Percentiles rank a stretch among this genome's conserved stretches.
Evolutionary conservation across 306 rosid genomes (phyloP).

Genomic region (Corylus avellana): DNA sequence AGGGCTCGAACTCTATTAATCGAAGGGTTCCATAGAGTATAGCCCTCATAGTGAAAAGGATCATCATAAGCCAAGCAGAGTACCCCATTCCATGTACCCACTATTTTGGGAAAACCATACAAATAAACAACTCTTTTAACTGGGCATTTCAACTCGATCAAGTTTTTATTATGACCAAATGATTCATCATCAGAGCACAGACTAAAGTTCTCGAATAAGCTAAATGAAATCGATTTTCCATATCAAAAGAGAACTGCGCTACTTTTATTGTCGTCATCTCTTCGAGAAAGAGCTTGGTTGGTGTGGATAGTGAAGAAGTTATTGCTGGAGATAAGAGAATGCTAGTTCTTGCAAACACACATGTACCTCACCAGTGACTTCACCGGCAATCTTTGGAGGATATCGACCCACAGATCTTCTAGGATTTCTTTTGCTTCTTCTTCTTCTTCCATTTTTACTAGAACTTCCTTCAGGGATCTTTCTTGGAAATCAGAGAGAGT

Average conservation of each 20-base stretch:
- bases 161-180: not conserved
- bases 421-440: not conserved
- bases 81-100: conserved; percentile 17
- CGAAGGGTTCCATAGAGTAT: conserved; percentile 14
- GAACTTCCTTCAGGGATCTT: too few species aligned
- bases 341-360: too few species aligned
- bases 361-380: too few species aligned
- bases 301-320: rapidly evolving
- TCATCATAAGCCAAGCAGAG: not conserved
- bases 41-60: too few species aligned
- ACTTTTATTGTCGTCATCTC: too few species aligned
- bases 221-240: too few species aligned
- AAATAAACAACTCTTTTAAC: not conserved
- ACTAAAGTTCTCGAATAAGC: not conserved
- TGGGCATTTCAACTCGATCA: not conserved
- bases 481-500: too few species aligned
- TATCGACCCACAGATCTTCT: not conserved
- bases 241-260: too few species aligned
- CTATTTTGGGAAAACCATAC: not conserved
- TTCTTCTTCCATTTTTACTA: too few species aligned
- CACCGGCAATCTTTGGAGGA: too few species aligned
- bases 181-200: not conserved
- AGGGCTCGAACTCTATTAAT: not conserved
- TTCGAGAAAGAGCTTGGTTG: too few species aligned
- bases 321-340: too few species aligned